Base-by-base conservation (phyloP, 495 filamentous ascomycete genomes). In the Tetracladium setigerum region DNA sequence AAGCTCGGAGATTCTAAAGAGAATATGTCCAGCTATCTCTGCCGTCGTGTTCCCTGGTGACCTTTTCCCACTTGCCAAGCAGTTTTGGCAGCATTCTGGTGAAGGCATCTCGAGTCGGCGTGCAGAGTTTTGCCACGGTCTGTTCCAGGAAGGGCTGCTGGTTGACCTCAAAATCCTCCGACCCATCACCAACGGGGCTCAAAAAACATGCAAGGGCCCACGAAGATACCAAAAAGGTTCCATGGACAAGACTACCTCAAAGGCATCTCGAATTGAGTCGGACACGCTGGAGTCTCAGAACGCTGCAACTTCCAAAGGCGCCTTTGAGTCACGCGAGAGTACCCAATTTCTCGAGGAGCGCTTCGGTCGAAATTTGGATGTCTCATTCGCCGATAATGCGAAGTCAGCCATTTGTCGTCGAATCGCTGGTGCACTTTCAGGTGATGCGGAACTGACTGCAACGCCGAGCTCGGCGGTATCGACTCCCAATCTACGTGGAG, bases 51-150 rank as follows among this genome's bases (percentile, higher is more conserved):
- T 81, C 57, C 78, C 83, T 1, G 67, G 76, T 34, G 74, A 81
- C 17, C 63, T 76, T 19, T 84, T 79, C 44, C 61, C 76, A 6
- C 65, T 83, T 52, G 86, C 90, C 6, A 98, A 96, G 59, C 74
- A 83, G 53, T 95, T 90, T 58, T 98, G 92, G 92, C 92, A 96
- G 54, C 92, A 98, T 62, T 81, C 87, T 6, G 92, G 92, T n/a
- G 89, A 95, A 53, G 92, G 92, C 5, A 73, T 97, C 18, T 95
- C 89, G 2, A 95, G 89, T 64, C 84, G 92, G 35, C 78, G 89
- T 14, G 89, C 87, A 12, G 92, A 95, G 59, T 95, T 90, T 61
- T 95, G 87, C 61, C 78, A 86, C 40, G 64, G 68, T 31, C 74
- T 87, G 11, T 78, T 95, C 55, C 73, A 78, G 16, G 82, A 90